A percentile compares a stretch with the other conserved stretches of the same genome.
Evolutionary conservation across 805 yeast species (phyloP).

Genomic region (Lachancea dasiensis): DNA sequence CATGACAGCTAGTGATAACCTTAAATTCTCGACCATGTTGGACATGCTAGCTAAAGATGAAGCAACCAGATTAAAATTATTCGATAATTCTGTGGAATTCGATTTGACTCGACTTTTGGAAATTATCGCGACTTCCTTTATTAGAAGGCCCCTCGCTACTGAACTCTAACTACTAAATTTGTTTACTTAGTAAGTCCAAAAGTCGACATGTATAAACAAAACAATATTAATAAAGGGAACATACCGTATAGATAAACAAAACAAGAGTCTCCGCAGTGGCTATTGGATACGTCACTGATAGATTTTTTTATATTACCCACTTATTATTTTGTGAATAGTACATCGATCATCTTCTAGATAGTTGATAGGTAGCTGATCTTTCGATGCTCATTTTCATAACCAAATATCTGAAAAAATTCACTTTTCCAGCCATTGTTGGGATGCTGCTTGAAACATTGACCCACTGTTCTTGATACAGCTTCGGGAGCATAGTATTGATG

Average conservation of each 20-base stretch:
- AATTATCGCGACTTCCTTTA: slow-evolving; percentile 67
- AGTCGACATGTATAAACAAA: too few relatives aligned
- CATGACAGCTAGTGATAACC: slow-evolving; percentile 37
- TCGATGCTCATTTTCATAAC: slow-evolving; percentile 8
- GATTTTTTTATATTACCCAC: too few relatives aligned
- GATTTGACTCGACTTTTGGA: slow-evolving; percentile 62
- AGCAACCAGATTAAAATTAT: slow-evolving; percentile 45
- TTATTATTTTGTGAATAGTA: too few relatives aligned
- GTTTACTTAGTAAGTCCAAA: too few relatives aligned
- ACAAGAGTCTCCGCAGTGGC: too few relatives aligned
- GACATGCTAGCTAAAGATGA: slow-evolving; percentile 66
- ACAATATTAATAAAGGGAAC: too few relatives aligned
- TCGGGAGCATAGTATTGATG: slow-evolving; percentile 2
- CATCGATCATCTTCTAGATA: too few relatives aligned
- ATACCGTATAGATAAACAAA: too few relatives aligned
- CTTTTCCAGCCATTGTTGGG: slow-evolving; percentile 6
- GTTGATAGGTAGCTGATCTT: slow-evolving; percentile 4
- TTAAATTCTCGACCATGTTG: slow-evolving; percentile 68
- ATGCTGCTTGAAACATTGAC: slow-evolving; percentile 1
- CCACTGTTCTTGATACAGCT: slow-evolving; percentile 8
- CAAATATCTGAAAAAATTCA: slow-evolving; percentile 7
- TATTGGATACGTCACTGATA: too few relatives aligned
- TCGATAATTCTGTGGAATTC: slow-evolving; percentile 63
- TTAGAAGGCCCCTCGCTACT: background rate
- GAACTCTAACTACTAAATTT: background rate